Base-by-base conservation (phyloP, 2,329 filamentous ascomycete genomes). In the Rugonectria rugulosa region DNA sequence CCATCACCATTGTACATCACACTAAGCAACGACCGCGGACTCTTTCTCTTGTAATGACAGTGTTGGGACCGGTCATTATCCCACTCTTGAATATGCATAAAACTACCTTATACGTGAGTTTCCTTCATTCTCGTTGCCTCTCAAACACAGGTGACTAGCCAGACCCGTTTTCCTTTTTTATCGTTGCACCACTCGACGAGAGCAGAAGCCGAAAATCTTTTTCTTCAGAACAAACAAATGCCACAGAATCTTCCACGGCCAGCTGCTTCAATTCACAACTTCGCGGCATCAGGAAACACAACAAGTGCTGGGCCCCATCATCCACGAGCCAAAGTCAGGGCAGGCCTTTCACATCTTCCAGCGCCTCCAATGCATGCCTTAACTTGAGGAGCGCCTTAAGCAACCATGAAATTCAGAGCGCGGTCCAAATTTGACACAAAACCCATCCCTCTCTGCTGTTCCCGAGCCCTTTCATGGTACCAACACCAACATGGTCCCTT, bases 211-310 rank as follows among this genome's bases (percentile, higher is more conserved):
- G 53, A 57, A n/a, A 61, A 59, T 52, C 51, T 59, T 59, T 53
- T 60, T 67, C 59, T 64, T 63, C 46, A 58, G 40, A 51, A 67
- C 56, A 63, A 56, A 62, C n/a, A 59, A 59, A 58, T 66, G 54
- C 65, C 66, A 65, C 63, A 61, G 53, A 62, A 52, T 63, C 63
- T 42, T 65, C 62, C 57, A 55, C 44, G 57, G 65, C 58, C 65
- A 64, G 46, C n/a, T n/a, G n/a, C 55, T 68, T 68, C 63, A 68
- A 68, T 65, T 68, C 65, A 64, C 63, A 68, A 65, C 54, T 64
- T 61, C 57, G 60, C 62, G 58, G 60, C 60, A 62, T 66, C 60
- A 55, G 53, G n/a, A 61, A 59, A 65, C 56, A 63, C 56, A 56
- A 63, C 56, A 56, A 60, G 47, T 65, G 62, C 58, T 44, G 57